phyloP scores from a whole-genome alignment of 2,329 filamentous ascomycete genomes.

The Curvularia hawaiiensis region DNA sequence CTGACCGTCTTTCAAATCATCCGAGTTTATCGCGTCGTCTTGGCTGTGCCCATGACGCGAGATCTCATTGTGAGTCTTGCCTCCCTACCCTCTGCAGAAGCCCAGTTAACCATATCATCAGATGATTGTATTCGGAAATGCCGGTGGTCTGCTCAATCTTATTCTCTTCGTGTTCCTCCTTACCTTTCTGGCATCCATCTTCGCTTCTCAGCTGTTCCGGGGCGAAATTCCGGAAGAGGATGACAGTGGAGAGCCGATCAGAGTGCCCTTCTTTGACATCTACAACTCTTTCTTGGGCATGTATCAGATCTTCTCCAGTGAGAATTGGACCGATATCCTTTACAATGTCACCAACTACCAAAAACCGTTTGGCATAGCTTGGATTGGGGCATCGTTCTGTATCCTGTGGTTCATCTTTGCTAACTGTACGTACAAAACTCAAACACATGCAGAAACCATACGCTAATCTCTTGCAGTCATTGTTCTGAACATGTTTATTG shows the following conservation, averaged over 20 bases:
- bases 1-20: conserved; percentile 92
- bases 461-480: conserved; percentile 61
- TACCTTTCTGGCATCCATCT: conserved; percentile 91
- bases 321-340: conserved; percentile 90
- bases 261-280: conserved; percentile 83
- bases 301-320: conserved; percentile 95
- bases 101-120: conserved; percentile 31
- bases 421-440: conserved; percentile 61
- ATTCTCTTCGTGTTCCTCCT: conserved; percentile 97
- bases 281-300: conserved; percentile 97
- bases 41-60: conserved; percentile 85
- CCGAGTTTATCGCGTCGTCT: conserved; percentile 86
- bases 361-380: conserved; percentile 70
- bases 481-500: conserved; percentile 99
- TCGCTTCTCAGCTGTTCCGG: conserved; percentile 90
- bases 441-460: background rate
- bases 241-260: conserved; percentile 63
- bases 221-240: conserved; percentile 75
- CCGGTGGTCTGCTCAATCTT: conserved; percentile 88
- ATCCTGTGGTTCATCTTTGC: conserved; percentile 95
- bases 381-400: conserved; percentile 90
- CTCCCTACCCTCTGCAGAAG: background rate
- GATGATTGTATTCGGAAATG: conserved; percentile 84
- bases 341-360: conserved; percentile 80
- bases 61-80: conserved; percentile 70